Evolutionary conservation across 306 rosid genomes (phyloP), one percentile per base, ranked within the genome.

Genomic region (Malus sylvestris): DNA sequence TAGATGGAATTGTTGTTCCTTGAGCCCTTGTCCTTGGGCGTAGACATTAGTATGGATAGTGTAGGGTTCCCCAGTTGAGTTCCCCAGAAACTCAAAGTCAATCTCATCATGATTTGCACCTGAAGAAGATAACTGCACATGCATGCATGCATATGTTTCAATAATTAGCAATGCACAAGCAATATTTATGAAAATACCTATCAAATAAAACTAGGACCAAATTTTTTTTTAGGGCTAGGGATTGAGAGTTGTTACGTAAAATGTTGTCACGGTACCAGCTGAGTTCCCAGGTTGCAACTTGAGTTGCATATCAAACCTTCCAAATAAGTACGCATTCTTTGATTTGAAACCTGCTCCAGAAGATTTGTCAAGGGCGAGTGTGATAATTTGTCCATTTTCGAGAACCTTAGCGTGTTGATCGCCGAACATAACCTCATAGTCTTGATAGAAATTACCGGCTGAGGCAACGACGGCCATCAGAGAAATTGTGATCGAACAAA

Each of bases 201-300:
- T 10, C 44, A 61, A 61, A 63, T 13, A 4, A 62, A 30, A 38
- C 10, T 38, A 6, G 42, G 42, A 38, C 9, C 9, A 35, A 35
- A 1, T 5, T 33, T 33, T 33, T 5, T 35, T 35, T 58, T 42
- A 44, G 25, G 16, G 60, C 55, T 49, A 29, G 67, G 40, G 64
- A 12, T 16, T 1, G 6, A 33, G 57, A 70, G 59, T 78, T 46
- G 67, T 49, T 89, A 93, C 97, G 61, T 88, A 91, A 64, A 81
- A 93, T 20, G 97, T 82, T 63, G 98, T 89, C 78, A 91, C 96
- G 16, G 96, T 91, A 83, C 97, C 97, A 69, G 98, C 98, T 16
- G 98, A 91, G 78, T 93, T 87, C 38, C 96, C 93, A 30, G 91
- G 76, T 57, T 86, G 89, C 5, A 84, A 87, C 91, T 84, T 93